These are phyloP conservation scores for Apodospora peruviana DNA, from an alignment of 495 filamentous ascomycete species.

Conservation along the genomic window DNA sequence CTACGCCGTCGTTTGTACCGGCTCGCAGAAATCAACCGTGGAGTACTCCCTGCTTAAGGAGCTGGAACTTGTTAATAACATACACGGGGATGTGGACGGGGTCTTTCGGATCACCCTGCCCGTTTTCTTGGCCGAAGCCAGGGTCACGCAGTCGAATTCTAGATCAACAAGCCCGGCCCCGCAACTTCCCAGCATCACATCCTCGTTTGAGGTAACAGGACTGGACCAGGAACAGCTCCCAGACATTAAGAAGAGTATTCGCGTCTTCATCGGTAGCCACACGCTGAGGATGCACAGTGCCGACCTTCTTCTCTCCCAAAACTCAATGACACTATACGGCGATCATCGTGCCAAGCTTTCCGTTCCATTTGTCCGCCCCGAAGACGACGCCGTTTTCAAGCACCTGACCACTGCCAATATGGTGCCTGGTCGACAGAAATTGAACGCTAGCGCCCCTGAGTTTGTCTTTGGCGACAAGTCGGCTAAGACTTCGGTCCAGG, in stretches of 20 bases:
- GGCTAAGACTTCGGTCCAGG: conserved; percentile 11
- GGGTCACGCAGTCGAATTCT: conserved; percentile 68
- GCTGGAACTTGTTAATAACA: conserved; percentile 61
- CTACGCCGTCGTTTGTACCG: conserved; percentile 89
- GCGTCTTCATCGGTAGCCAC: conserved; percentile 84
- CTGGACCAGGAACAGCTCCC: conserved; percentile 35
- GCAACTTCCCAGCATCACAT: conserved; percentile 72
- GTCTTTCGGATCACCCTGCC: conserved; percentile 64
- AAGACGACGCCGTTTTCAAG: conserved; percentile 76
- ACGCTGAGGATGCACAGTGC: conserved; percentile 79
- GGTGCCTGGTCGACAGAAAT: conserved; percentile 38
- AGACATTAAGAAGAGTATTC: conserved; percentile 54
- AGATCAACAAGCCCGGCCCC: conserved; percentile 66
- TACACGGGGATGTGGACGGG: conserved; percentile 58
- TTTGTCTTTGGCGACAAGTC: conserved; percentile 37
- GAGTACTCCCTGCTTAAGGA: conserved; percentile 66
- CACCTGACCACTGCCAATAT: conserved; percentile 58
- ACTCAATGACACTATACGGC: conserved; percentile 78
- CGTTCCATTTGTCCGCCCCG: conserved; percentile 89
- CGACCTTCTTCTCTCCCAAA: conserved; percentile 88
- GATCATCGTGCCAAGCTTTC: conserved; percentile 84
- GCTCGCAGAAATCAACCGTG: conserved; percentile 78
- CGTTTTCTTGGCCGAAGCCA: conserved; percentile 86
- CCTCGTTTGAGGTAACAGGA: conserved; percentile 68
- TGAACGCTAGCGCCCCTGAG: conserved; percentile 46